A percentile compares a stretch with the other conserved stretches of the same genome.
These are phyloP conservation scores for Neonectria hederae DNA, from an alignment of 2,329 filamentous ascomycete genomes.

Conservation along the genomic window DNA sequence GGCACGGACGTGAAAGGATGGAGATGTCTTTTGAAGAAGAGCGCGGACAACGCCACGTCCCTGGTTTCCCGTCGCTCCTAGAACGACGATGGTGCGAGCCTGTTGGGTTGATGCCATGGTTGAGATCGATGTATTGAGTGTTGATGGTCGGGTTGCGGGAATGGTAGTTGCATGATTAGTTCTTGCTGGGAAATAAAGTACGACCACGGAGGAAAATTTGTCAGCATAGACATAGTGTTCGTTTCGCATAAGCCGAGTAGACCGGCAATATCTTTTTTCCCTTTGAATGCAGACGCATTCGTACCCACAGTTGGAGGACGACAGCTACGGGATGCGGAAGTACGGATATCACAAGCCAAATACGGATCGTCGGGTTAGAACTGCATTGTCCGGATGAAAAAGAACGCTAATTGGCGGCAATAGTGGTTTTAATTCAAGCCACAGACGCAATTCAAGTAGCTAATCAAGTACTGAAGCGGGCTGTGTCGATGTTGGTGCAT, in stretches of 20 bases:
- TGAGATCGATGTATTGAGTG: not conserved
- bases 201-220: no score
- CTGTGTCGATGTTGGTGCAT: no score
- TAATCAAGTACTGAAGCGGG: no score
- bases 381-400: no score
- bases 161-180: not conserved
- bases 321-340: not conserved
- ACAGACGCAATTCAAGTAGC: no score
- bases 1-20: constrained; percentile 12
- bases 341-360: not conserved
- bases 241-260: no score
- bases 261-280: not conserved
- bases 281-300: not conserved
- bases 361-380: no score
- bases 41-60: constrained; percentile 14
- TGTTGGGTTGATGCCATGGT: constrained; percentile 4
- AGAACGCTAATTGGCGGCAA: no score
- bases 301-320: not conserved
- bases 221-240: no score
- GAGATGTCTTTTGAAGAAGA: constrained; percentile 5
- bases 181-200: no score
- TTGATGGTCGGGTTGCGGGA: not conserved
- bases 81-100: constrained; percentile 19
- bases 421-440: no score
- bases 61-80: constrained; percentile 23